Evolutionary conservation across 73 alveolate genomes (phyloP), one percentile per base, ranked within the genome.

Genomic region (Tetrahymena borealis): DNA sequence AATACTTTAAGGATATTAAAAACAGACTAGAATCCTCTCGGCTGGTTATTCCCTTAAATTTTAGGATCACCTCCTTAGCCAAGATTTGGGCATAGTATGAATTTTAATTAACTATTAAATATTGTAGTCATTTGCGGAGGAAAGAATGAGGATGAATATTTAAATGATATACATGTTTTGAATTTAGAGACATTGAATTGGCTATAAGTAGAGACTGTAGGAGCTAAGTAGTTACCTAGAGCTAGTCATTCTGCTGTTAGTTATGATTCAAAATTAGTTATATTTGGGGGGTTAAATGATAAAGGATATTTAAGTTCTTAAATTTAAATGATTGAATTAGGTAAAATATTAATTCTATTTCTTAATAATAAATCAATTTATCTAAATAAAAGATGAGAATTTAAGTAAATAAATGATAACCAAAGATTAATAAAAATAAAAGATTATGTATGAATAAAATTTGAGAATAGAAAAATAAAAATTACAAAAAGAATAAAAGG

Each of bases 1-100:
- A 94, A 94, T 90, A 77, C 91, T 90, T 39, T 94, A 90, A 91
- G 97, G 94, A 94, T 94, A 90, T 91, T 94, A 91, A 85, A 92
- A 40, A 79, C 91, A 94, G 96, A 95, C 7, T 90, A 91, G 85
- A 94, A 94, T 38, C 96, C 96, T 41, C 90, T 94, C n/a, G 33
- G 91, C n/a, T 94, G 95, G 95, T 35, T 92, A 39, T 20, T 41
- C 78, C 90, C 94, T 13, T 77, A 91, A 40, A 90, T 94, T 35
- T 32, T 35, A 32, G 97, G 97, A 2, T 39, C 32, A 60, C 18
- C 94, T 20, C 97, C 97, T 12, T 90, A 90, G 24, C 94, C 90
- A 43, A 91, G 97, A 92, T 94, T 90, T 94, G 94, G 91, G 11
- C 60, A 42, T 24, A 16, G 90, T 4, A 92, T 92, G 94, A 78